These are phyloP conservation scores for Diplodia seriata DNA, from an alignment of 2,329 filamentous ascomycete species.

Conservation along the genomic window DNA sequence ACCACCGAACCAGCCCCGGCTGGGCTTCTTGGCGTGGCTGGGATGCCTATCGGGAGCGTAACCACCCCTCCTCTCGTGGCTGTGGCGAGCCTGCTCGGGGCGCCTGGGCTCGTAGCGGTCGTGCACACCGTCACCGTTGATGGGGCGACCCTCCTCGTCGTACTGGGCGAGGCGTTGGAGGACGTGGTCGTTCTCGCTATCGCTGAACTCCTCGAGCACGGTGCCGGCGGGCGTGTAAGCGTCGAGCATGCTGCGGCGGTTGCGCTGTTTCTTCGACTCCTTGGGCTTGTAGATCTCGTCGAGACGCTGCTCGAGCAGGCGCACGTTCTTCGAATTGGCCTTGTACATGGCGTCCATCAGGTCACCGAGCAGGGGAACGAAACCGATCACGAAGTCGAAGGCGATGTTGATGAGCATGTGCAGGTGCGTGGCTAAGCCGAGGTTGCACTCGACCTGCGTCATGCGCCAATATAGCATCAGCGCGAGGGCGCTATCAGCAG, in stretches of 20 bases:
- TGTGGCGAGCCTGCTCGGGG: slow-evolving; percentile 21
- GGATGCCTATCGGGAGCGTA: slow-evolving; percentile 15
- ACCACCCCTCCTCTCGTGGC: slow-evolving; percentile 29
- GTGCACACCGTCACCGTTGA: slow-evolving; percentile 18
- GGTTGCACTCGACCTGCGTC: slow-evolving; percentile 71
- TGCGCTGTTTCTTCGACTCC: slow-evolving; percentile 33
- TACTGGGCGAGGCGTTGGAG: slow-evolving; percentile 12
- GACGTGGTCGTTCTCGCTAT: slow-evolving; percentile 39
- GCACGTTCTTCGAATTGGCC: slow-evolving; percentile 78
- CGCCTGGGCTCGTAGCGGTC: slow-evolving; percentile 27
- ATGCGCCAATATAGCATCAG: slow-evolving; percentile 63
- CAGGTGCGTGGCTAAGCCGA: slow-evolving; percentile 66
- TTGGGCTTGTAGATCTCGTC: slow-evolving; percentile 68
- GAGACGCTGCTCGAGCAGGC: slow-evolving; percentile 71
- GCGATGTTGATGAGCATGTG: slow-evolving; percentile 83
- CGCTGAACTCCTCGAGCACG: slow-evolving; percentile 54
- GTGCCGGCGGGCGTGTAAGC: slow-evolving; percentile 48
- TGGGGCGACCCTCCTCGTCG: slow-evolving; percentile 39
- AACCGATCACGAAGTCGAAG: slow-evolving; percentile 74
- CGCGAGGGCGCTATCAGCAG: slow-evolving; percentile 74
- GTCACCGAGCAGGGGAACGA: slow-evolving; percentile 80
- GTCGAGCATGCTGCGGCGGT: slow-evolving; percentile 32
- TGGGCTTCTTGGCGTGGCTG: slow-evolving; percentile 10
- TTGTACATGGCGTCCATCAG: slow-evolving; percentile 74
- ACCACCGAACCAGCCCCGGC: slow-evolving; percentile 31